Conservation (phyloP, 2,329 filamentous ascomycete species). For the Ceratocystis huliohia region DNA sequence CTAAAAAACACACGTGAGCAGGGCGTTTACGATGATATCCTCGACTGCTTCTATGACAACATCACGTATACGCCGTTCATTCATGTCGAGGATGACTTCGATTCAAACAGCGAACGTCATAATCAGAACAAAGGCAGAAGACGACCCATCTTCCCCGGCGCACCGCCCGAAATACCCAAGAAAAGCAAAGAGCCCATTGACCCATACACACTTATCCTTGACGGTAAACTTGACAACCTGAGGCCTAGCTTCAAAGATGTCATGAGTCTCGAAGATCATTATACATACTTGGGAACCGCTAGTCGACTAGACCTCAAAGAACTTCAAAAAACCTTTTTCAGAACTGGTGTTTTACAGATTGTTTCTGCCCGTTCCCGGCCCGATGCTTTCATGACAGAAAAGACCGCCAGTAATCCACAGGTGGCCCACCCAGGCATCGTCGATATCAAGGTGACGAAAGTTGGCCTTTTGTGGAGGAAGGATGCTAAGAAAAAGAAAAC, state of each 20-base stretch:
- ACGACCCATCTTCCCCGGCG: conserved; percentile 53
- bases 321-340: conserved; percentile 78
- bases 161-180: conserved; percentile 38
- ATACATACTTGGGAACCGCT: conserved; percentile 70
- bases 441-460: conserved; percentile 94
- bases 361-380: conserved; percentile 86
- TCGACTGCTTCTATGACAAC: conserved; percentile 97
- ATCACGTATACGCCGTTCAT: conserved; percentile 98
- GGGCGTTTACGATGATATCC: conserved; percentile 81
- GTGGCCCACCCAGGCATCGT: conserved; percentile 87
- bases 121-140: conserved; percentile 62
- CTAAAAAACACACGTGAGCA: conserved; percentile 88
- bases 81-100: conserved; percentile 84
- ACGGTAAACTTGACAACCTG: conserved; percentile 70
- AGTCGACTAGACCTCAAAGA: conserved; percentile 65
- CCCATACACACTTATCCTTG: conserved; percentile 86
- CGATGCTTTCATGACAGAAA: conserved; percentile 86
- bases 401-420: conserved; percentile 69
- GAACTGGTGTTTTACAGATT: conserved; percentile 85
- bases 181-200: conserved; percentile 75
- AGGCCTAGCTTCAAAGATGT: conserved; percentile 82
- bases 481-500: conserved; percentile 87
- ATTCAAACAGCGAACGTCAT: conserved; percentile 62
- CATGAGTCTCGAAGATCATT: conserved; percentile 83
- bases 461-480: conserved; percentile 89